Percentiles rank a stretch among this genome's conserved stretches.
Conservation (phyloP, 2,329 filamentous ascomycete species). For the Monilinia fructigena region DNA sequence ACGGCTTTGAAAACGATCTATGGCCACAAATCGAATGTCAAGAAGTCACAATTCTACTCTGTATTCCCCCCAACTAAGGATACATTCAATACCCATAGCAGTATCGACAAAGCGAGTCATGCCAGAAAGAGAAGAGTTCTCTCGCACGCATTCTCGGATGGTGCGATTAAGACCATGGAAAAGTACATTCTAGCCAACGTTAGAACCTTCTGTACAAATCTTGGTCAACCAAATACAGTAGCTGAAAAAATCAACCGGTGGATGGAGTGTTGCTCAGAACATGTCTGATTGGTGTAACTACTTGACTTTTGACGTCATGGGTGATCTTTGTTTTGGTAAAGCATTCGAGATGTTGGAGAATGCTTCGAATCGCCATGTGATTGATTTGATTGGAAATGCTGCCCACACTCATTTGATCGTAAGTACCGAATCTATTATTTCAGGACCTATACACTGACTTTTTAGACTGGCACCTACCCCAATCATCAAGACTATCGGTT, state of each 20-base stretch:
- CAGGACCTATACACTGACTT: conserved; percentile 6
- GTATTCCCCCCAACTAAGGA: conserved; percentile 65
- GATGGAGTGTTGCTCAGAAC: conserved; percentile 57
- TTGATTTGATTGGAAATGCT: conserved; percentile 65
- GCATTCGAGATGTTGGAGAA: conserved; percentile 50
- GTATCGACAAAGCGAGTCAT: conserved; percentile 65
- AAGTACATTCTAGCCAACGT: conserved; percentile 38
- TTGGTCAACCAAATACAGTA: conserved; percentile 38
- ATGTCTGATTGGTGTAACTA: conserved; percentile 51
- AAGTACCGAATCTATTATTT: conserved; percentile 17
- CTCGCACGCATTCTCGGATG: conserved; percentile 61
- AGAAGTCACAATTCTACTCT: conserved; percentile 71
- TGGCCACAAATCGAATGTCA: conserved; percentile 60
- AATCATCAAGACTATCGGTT: conserved; percentile 61
- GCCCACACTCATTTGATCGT: conserved; percentile 68
- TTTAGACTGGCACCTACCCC: conserved; percentile 63
- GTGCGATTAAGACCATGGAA: conserved; percentile 38
- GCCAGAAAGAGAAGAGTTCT: conserved; percentile 64
- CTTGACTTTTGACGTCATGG: conserved; percentile 52
- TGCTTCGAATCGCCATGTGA: conserved; percentile 61
- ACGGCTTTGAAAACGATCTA: conserved; percentile 66
- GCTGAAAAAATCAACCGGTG: conserved; percentile 43
- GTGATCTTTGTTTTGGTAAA: conserved; percentile 51
- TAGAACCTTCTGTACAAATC: conserved; percentile 60
- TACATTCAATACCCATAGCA: conserved; percentile 70